Evolutionary conservation across 2,329 filamentous ascomycete species (phyloP).

Genomic region (Chrysoporthe cubensis): DNA sequence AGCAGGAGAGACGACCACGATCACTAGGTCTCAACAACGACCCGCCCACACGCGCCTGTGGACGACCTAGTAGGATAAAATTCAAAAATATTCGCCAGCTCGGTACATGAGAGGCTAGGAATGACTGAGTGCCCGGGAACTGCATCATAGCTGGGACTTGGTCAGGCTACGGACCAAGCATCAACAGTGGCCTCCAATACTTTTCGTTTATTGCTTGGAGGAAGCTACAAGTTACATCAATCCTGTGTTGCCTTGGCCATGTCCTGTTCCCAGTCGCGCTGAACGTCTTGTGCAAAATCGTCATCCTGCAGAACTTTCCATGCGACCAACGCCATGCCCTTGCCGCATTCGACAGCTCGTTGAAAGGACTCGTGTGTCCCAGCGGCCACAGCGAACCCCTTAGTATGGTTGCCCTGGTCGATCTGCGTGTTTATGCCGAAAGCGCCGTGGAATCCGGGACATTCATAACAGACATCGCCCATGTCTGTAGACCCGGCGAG

Average conservation of each 20-base stretch:
- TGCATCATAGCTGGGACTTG: too few relatives aligned
- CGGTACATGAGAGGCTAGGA: too few relatives aligned
- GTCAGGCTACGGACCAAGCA: not conserved
- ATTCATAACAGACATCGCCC: constrained; percentile 50
- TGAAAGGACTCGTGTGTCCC: constrained; percentile 42
- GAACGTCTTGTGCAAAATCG: constrained; percentile 31
- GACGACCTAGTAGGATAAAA: too few relatives aligned
- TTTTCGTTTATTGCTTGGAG: not conserved
- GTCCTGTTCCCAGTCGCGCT: constrained; percentile 37
- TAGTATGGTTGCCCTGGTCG: constrained; percentile 47
- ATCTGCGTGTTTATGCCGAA: constrained; percentile 44
- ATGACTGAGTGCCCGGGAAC: too few relatives aligned
- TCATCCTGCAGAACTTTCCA: constrained; percentile 37
- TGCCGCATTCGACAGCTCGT: constrained; percentile 39
- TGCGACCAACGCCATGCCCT: constrained; percentile 40
- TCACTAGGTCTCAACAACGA: not conserved
- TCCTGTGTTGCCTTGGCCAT: constrained; percentile 38
- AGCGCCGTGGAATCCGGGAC: constrained; percentile 48
- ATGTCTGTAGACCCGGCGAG: constrained; percentile 41
- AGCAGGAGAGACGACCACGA: constrained; percentile 21
- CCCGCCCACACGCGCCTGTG: too few relatives aligned
- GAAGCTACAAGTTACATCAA: not conserved
- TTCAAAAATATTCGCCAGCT: too few relatives aligned
- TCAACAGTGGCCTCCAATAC: not conserved
- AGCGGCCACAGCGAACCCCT: constrained; percentile 44